Base-by-base conservation (phyloP, 202 grass and related monocot species). In the Panicum hallii region DNA sequence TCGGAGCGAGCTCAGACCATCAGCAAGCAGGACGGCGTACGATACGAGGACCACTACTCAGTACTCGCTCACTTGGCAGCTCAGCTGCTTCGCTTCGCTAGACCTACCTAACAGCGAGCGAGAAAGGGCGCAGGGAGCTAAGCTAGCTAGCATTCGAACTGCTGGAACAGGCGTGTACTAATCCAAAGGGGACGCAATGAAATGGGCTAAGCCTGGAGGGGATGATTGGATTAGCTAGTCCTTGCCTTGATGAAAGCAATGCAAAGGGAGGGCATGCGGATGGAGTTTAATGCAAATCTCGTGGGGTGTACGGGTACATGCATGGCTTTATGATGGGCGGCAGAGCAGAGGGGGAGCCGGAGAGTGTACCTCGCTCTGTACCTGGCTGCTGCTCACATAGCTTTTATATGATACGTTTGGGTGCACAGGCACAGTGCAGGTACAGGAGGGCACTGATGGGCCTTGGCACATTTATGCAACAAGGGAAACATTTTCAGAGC, bases 271-370 rank as follows among this genome's bases (percentile, higher is more conserved):
- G 61, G 36, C 49, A 42, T 47, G 23, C 74, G 46, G 9, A 46
- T n/a, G 8, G 53, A 70, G 74, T 85, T 62, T 53, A 82, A 81
- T 82, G 82, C 77, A 43, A 47, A 81, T 85, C 56, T 61, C 15
- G 26, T 4, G 17, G 40, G 28, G 57, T 61, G 57, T 61, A 58
- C 10, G 19, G 5, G 55, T 58, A 61, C 57, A 28, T 61, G 57
- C 22, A 61, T 28, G 57, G 22, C 10, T 61, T 62, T 62, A 70
- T 55, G 10, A 30, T 4, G 4, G 36, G 58, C 8, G 11, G 15
- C 26, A 63, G 44, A 66, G 6, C 62, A 38, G 40, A 26, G 26
- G 26, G 26, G 1, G 26, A 26, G 26, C 26, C 26, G 26, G 26
- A 26, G 26, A 26, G 26, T 1, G 26, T 26, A 26, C 26, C 26